Percentiles rank a stretch among this genome's conserved stretches.
phyloP scores from a whole-genome alignment of 192 early-diverging fungal species.

The Coemansia sp. region DNA sequence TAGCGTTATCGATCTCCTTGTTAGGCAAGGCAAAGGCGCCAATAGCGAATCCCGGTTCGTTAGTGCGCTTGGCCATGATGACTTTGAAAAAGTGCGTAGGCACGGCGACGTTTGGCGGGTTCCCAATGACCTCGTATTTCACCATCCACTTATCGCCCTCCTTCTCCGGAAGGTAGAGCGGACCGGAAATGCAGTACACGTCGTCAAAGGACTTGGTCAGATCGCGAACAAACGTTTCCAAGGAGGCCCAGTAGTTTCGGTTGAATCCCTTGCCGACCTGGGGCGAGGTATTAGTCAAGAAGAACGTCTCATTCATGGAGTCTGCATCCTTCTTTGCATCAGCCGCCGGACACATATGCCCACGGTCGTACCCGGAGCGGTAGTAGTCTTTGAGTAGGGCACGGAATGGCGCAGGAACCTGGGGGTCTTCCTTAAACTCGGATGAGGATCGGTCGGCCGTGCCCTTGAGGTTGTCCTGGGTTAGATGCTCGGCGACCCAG shows the following conservation, averaged over 20 bases:
- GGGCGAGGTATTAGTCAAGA: conserved; percentile 74
- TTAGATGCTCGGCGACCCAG: conserved; percentile 77
- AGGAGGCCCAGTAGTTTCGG: conserved; percentile 87
- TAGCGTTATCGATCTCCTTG: conserved; percentile 60
- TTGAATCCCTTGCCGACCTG: conserved; percentile 88
- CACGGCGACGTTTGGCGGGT: conserved; percentile 81
- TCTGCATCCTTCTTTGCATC: conserved; percentile 72
- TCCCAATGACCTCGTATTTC: conserved; percentile 85
- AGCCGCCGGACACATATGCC: conserved; percentile 90
- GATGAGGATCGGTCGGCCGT: conserved; percentile 59
- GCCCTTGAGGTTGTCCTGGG: conserved; percentile 56
- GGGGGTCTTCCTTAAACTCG: conserved; percentile 73
- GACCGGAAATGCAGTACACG: conserved; percentile 86
- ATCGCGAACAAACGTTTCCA: conserved; percentile 77
- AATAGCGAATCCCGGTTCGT: conserved; percentile 48
- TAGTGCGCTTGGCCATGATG: conserved; percentile 64
- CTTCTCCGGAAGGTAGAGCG: conserved; percentile 77
- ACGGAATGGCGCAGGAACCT: conserved; percentile 72
- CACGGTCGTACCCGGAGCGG: conserved; percentile 82
- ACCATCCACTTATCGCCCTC: conserved; percentile 77
- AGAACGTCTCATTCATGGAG: conserved; percentile 86
- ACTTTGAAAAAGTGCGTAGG: conserved; percentile 96
- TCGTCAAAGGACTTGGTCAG: conserved; percentile 73
- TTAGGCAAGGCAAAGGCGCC: conserved; percentile 88
- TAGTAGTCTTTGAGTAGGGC: conserved; percentile 77